Conservation (phyloP, 106 monocot species). For the Acorus calamus region DNA sequence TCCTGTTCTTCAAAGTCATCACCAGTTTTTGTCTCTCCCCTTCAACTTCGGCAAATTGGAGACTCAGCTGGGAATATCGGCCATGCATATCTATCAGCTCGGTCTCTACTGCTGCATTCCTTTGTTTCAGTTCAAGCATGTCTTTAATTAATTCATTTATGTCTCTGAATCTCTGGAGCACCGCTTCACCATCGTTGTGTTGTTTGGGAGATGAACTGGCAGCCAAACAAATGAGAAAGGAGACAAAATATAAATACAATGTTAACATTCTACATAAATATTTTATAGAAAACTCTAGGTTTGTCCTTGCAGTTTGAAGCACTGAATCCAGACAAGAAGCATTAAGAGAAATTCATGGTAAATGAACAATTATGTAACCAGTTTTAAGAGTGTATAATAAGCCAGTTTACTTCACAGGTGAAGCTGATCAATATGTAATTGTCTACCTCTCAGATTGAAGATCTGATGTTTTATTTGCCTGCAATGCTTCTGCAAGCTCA, state of each 20-base stretch:
- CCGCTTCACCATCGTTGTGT: slow-evolving; percentile 54
- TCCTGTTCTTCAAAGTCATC: slow-evolving; percentile 64
- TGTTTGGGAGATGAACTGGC: slow-evolving; percentile 80
- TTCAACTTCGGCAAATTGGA: slow-evolving; percentile 94
- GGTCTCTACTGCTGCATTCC: slow-evolving; percentile 42
- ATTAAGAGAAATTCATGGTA: no score
- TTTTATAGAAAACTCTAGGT: no score
- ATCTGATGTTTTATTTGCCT: slow-evolving; percentile 40
- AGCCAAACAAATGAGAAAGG: neutral
- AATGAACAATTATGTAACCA: no score
- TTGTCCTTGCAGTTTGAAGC: no score
- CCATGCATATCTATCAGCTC: slow-evolving; percentile 92
- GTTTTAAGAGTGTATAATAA: no score
- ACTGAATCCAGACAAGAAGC: no score
- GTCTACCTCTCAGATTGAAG: slow-evolving; percentile 57
- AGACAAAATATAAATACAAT: neutral
- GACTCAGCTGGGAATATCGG: slow-evolving; percentile 83
- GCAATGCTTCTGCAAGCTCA: slow-evolving; percentile 81
- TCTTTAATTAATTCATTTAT: slow-evolving; percentile 90
- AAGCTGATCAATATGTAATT: neutral
- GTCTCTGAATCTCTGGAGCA: slow-evolving; percentile 74
- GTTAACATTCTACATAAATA: neutral
- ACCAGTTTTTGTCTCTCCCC: slow-evolving; percentile 89
- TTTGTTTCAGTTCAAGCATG: slow-evolving; percentile 66
- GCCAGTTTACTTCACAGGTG: no score